Percentiles rank a stretch among this genome's conserved stretches.
These are phyloP conservation scores for Podaxis rugospora DNA, from an alignment of 768 basidiomycete species.

Conservation along the genomic window DNA sequence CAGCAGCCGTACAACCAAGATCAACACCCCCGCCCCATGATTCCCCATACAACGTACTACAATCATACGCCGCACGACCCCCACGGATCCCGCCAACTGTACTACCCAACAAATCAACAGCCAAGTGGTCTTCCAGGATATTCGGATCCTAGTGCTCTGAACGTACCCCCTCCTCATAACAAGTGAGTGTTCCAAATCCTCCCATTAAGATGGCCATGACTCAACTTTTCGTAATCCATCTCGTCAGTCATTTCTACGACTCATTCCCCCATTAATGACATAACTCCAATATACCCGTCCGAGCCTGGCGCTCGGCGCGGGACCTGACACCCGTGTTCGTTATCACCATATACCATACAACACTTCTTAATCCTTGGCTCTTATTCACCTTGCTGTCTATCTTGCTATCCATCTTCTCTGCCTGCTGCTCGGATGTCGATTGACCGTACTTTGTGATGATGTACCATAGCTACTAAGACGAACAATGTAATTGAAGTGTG, in stretches of 20 bases:
- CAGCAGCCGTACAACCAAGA: background rate
- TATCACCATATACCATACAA: background rate
- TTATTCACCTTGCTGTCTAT: background rate
- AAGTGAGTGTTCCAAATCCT: background rate
- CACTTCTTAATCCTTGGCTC: background rate
- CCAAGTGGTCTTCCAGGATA: constrained; percentile 2
- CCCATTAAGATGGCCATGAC: background rate
- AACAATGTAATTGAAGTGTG: background rate
- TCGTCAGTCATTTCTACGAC: background rate
- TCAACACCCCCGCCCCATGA: background rate
- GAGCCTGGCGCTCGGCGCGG: background rate
- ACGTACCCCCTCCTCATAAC: background rate
- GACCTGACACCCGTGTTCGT: background rate
- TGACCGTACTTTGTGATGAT: background rate
- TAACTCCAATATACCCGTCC: background rate
- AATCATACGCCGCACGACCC: background rate
- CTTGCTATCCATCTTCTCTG: background rate
- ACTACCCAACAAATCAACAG: background rate
- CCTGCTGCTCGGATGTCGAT: background rate
- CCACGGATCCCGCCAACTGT: background rate
- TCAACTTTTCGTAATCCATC: background rate
- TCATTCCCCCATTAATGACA: background rate
- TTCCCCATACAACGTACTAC: background rate
- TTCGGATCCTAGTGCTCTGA: background rate
- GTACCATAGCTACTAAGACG: too few species aligned